Evolutionary conservation across 179 eudicot species (phyloP).

Genomic region (Amaranthus tricolor): DNA sequence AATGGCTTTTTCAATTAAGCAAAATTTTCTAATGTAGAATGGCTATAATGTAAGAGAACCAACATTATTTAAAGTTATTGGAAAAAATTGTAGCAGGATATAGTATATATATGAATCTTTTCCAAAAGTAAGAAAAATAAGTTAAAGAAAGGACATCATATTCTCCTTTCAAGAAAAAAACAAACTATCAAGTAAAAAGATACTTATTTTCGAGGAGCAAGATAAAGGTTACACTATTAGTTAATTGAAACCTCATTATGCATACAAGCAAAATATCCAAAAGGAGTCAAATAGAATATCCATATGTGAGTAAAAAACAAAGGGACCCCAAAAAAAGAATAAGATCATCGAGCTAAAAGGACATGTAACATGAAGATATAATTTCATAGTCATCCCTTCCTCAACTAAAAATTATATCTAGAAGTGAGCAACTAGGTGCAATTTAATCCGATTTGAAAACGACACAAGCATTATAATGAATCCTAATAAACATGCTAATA

Average conservation of each 20-base stretch:
- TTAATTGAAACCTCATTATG: neutral
- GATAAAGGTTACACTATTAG: neutral
- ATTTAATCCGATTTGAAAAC: too few species aligned
- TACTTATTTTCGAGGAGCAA: neutral
- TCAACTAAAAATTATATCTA: neutral
- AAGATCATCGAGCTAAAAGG: neutral
- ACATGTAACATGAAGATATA: neutral
- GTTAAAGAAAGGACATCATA: neutral
- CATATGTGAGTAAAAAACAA: neutral
- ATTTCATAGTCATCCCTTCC: neutral
- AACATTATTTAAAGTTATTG: neutral
- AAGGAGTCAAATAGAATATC: neutral
- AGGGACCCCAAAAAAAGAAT: neutral
- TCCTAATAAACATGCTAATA: too few species aligned
- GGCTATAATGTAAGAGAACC: slow-evolving; percentile 1
- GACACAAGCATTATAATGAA: too few species aligned
- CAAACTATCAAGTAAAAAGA: neutral
- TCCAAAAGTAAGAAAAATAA: slow-evolving; percentile 2
- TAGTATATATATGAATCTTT: neutral
- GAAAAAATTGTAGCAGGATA: neutral
- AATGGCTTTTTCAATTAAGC: neutral
- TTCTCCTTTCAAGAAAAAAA: neutral
- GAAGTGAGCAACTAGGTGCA: too few species aligned
- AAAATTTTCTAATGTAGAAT: neutral
- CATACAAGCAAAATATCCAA: neutral